Evolutionary conservation across 2,329 filamentous ascomycete species (phyloP).

Genomic region (Fusarium floridanum): DNA sequence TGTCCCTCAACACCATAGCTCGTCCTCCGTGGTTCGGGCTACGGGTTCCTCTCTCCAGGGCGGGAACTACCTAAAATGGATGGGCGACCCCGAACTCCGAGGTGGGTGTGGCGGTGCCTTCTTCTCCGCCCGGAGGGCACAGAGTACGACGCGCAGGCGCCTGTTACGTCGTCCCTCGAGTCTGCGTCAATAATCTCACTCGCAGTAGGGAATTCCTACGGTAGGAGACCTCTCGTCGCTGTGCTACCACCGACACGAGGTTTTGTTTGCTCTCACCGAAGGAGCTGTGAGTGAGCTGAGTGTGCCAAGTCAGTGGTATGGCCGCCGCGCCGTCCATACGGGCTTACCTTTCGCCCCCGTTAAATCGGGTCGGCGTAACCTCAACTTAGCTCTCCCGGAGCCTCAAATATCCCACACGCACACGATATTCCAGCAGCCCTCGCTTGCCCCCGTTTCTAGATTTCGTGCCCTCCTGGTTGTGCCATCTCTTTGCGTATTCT

Average conservation of each 20-base stretch:
- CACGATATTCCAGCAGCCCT: neutral
- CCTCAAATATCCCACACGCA: slow-evolving; percentile 14
- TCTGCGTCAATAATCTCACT: slow-evolving; percentile 20
- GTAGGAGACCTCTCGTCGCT: neutral
- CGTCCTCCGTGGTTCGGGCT: neutral
- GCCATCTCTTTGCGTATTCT: slow-evolving; percentile 6
- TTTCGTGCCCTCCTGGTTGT: neutral
- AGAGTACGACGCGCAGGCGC: slow-evolving; percentile 25
- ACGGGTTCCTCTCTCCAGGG: neutral
- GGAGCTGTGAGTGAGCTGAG: neutral
- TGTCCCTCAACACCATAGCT: neutral
- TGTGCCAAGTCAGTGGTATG: slow-evolving; percentile 14
- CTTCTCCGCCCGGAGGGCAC: slow-evolving; percentile 1
- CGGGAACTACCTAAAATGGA: neutral
- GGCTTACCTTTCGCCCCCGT: slow-evolving; percentile 3
- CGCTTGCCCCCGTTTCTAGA: neutral
- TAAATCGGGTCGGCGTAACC: slow-evolving; percentile 7
- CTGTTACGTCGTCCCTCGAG: slow-evolving; percentile 8
- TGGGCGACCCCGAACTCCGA: slow-evolving; percentile 11
- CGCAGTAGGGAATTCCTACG: neutral
- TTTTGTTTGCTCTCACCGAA: slow-evolving; percentile 6
- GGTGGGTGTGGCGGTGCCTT: slow-evolving; percentile 8
- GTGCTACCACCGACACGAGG: slow-evolving; percentile 34
- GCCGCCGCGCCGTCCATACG: slow-evolving; percentile 4
- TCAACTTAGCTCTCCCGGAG: slow-evolving; percentile 11